Evolutionary conservation across 805 yeast species (phyloP).

Genomic region (Starmera pachycereana): DNA sequence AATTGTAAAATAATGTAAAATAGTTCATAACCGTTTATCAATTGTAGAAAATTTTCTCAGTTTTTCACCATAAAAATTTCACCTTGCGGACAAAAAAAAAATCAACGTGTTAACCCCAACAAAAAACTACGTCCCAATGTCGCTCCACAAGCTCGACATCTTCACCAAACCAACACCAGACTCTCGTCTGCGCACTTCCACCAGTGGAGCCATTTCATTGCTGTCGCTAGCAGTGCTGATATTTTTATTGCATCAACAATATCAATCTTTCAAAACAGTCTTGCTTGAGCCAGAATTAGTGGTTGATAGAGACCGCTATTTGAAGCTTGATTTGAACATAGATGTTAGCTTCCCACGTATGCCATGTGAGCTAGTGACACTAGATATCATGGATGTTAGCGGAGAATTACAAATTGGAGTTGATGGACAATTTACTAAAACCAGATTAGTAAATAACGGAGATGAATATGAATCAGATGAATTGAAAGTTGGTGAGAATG

Average conservation of each 20-base stretch:
- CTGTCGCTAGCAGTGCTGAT: constrained; percentile 52
- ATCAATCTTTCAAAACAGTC: too few relatives aligned
- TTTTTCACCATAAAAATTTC: too few relatives aligned
- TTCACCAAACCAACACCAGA: too few relatives aligned
- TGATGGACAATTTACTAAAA: constrained; percentile 53
- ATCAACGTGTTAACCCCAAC: not conserved
- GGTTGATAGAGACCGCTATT: constrained; percentile 74
- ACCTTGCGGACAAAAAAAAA: not conserved
- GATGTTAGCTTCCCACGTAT: constrained; percentile 77
- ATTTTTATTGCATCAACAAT: constrained; percentile 31
- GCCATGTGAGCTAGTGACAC: constrained; percentile 74
- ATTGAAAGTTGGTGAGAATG: constrained; percentile 31
- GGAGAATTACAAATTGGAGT: constrained; percentile 80
- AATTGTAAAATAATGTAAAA: not conserved
- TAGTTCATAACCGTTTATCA: not conserved
- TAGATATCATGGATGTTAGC: constrained; percentile 82
- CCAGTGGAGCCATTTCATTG: constrained; percentile 85
- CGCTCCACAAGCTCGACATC: too few relatives aligned
- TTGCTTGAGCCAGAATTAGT: constrained; percentile 61
- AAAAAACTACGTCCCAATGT: too few relatives aligned
- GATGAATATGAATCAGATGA: constrained; percentile 29
- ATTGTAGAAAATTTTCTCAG: too few relatives aligned
- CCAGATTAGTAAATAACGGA: constrained; percentile 50
- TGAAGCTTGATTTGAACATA: constrained; percentile 64
- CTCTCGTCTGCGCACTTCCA: constrained; percentile 37